phyloP scores from a whole-genome alignment of 1,139 yeast genomes.

The Diutina pseudorugosa region DNA sequence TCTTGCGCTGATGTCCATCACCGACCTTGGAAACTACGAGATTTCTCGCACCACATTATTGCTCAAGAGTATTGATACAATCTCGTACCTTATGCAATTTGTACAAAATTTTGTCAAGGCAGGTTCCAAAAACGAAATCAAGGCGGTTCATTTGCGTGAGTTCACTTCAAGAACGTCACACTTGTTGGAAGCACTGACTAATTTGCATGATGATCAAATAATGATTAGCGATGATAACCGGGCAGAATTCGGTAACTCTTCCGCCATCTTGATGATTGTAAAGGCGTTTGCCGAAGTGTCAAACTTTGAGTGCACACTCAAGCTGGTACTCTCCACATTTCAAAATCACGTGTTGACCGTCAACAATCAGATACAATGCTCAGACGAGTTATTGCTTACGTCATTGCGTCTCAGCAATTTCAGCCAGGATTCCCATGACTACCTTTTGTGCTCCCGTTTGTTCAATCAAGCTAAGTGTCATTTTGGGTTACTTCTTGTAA shows the following conservation, averaged over 20 bases:
- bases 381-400: not conserved
- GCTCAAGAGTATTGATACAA: slow-evolving; percentile 20
- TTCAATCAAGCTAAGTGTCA: slow-evolving; percentile 1
- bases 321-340: slow-evolving; percentile 2
- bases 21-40: not conserved
- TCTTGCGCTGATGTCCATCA: not conserved
- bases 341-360: not conserved
- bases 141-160: slow-evolving; percentile 45
- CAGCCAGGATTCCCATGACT: not conserved
- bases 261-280: slow-evolving; percentile 39
- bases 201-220: slow-evolving; percentile 7
- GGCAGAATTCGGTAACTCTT: slow-evolving; percentile 23
- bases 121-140: slow-evolving; percentile 22
- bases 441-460: not conserved
- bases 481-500: not conserved
- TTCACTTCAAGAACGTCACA: slow-evolving; percentile 59
- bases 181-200: slow-evolving; percentile 45
- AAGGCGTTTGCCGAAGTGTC: slow-evolving; percentile 24
- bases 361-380: not conserved
- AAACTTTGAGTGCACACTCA: not conserved
- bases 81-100: slow-evolving; percentile 23
- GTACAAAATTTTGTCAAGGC: slow-evolving; percentile 13
- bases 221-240: slow-evolving; percentile 12
- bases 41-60: slow-evolving; percentile 13
- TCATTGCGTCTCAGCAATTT: not conserved